Base-by-base conservation (phyloP, 495 filamentous ascomycete genomes). In the Diplogelasinospora grovesii region DNA sequence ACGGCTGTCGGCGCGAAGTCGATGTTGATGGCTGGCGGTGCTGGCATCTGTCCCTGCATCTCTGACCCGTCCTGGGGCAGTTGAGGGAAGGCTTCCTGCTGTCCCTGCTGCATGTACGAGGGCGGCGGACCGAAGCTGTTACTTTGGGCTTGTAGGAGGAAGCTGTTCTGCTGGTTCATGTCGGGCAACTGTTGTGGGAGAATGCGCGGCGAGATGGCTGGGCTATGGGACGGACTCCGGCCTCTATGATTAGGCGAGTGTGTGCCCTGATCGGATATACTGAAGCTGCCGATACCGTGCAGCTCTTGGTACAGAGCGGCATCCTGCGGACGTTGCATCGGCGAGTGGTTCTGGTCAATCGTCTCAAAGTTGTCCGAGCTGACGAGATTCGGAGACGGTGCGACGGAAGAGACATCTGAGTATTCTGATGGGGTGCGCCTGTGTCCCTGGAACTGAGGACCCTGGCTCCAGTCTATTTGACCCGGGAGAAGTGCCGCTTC, bases 21-120 rank as follows among this genome's bases (percentile, higher is more conserved):
- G 49, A 98, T 87, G 53, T 89, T 92, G 57, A 98, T 96, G 28
- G 88, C 85, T 0, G 88, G 85, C 11, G 88, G 85, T 5, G 81
- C 80, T 69, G 89, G 85, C 46, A 85, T 78, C 24, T 82, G 80
- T 8, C 78, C 77, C 50, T 83, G 75, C 36, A 55, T 45, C 10
- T 62, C 67, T 16, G 49, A 48, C 25, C 43, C 58, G 15, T 63
- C 61, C 36, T 74, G 70, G 33, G 64, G 63, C 21, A 78, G 57
- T 21, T 65, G 54, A 4, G 75, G 78, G 52, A 82, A 83, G 11
- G 70, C 61, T 50, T 85, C 81, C 21, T 56, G 53, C 53, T 65
- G 59, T n/a, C n/a, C n/a, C 45, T 65, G 23, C 60, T 74, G 66
- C 75, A 89, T 42, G 73, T 73, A 45, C 71, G 79, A 31, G 64